Base-by-base conservation (phyloP, 495 filamentous ascomycete species). In the Neurospora hispaniola region DNA sequence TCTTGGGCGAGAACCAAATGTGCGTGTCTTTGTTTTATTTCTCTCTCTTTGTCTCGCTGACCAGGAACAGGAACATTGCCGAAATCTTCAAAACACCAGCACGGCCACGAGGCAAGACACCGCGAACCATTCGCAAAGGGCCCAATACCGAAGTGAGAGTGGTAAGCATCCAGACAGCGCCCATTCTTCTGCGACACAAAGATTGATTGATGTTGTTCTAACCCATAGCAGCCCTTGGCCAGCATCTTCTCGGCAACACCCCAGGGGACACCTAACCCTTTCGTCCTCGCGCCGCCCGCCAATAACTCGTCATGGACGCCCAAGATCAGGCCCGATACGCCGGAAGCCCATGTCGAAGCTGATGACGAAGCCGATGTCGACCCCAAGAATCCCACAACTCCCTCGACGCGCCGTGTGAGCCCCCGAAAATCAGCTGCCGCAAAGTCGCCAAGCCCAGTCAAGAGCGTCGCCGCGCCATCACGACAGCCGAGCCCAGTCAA, bases 31-130 rank as follows among this genome's bases (percentile, higher is more conserved):
- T 66, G 4, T 38, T 38, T 6, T 38, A 38, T 38, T 38, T 38
- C 5, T 38, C 35, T 38, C 4, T 38, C 35, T 40, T 10, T 2
- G 40, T 20, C 35, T 62, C 1, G 27, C 72, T 75, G 73, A 71
- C 71, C 10, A 44, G 3, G 68, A 69, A 72, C 76, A 94, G 92
- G 69, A 94, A 94, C 80, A 90, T 98, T 71, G 87, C 93, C 40
- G 96, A 98, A 74, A 88, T 94, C 3, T 97, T 98, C 83, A 99
- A 99, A 78, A 98, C 96, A 5, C 96, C 96, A 3, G 95, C 94
- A 31, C 98, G 96, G 75, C 83, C 97, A 83, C 89, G 94, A 74
- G 96, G 94, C 72, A 98, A 96, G 84, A 98, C 96, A 8, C 95
- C 96, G 44, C 88, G 93, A 68, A 97, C 94, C 3, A 85, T 85